These are phyloP conservation scores for Auxenochlorella protothecoides DNA, from an alignment of 139 green algal genomes.

Conservation along the genomic window DNA sequence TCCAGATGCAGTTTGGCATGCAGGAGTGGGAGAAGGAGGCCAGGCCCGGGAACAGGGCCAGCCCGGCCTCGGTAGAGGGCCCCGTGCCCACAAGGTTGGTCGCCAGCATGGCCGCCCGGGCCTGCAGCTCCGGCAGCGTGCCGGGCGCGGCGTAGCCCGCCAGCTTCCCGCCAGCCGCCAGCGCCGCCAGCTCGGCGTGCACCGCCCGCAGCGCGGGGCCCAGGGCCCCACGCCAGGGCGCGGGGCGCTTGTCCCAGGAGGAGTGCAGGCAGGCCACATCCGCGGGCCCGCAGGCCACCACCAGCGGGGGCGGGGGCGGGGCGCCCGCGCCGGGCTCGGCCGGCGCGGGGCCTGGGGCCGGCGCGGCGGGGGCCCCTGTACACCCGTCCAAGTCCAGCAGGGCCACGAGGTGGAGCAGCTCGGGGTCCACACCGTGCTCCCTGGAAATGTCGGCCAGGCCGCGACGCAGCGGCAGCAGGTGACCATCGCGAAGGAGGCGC, in stretches of 20 bases:
- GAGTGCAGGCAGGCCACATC: conserved; percentile 6
- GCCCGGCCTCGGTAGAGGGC: background rate
- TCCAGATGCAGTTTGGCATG: conserved; percentile 9
- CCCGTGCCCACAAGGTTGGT: conserved; percentile 6
- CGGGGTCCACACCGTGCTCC: conserved; percentile 14
- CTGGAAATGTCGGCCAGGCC: conserved; percentile 12
- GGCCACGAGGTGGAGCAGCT: conserved; percentile 22
- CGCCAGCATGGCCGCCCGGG: conserved; percentile 6
- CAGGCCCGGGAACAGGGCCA: conserved; percentile 8
- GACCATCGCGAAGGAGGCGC: conserved; percentile 3
- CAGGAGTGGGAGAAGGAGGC: conserved; percentile 12
- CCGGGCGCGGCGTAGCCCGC: conserved; percentile 6
- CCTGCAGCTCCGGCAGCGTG: conserved; percentile 15
- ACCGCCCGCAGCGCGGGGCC: conserved; percentile 13
- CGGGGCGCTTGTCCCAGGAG: conserved; percentile 15
- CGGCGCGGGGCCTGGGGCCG: background rate
- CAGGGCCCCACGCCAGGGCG: conserved; percentile 16
- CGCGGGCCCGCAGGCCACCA: conserved; percentile 7
- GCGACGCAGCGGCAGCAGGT: conserved; percentile 15
- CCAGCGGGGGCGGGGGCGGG: background rate
- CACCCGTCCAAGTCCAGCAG: conserved; percentile 16
- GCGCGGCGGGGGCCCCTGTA: background rate
- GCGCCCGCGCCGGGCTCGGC: background rate
- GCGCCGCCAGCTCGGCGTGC: conserved; percentile 20
- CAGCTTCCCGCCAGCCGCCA: conserved; percentile 10